Evolutionary conservation across 2,329 filamentous ascomycete species (phyloP).

Genomic region (Colletotrichum orchidophilum): DNA sequence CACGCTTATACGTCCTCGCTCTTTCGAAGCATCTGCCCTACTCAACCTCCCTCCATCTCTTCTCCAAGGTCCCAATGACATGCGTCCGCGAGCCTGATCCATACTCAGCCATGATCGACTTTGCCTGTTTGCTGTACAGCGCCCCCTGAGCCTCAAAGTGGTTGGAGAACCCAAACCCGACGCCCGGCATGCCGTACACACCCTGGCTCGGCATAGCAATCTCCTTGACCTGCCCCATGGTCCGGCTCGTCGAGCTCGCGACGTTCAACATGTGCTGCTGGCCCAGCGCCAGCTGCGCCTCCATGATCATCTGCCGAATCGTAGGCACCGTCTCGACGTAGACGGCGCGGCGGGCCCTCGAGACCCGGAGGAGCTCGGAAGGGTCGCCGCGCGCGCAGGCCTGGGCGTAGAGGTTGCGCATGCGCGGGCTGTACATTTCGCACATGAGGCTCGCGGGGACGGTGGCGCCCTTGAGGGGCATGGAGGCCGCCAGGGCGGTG

Average conservation of each 20-base stretch:
- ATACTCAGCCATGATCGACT: constrained; percentile 33
- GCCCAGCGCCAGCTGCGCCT: constrained; percentile 38
- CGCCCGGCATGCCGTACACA: background rate
- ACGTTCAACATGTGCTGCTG: constrained; percentile 40
- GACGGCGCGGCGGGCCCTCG: constrained; percentile 41
- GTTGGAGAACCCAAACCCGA: constrained; percentile 45
- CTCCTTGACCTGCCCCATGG: constrained; percentile 35
- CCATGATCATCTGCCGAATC: constrained; percentile 39
- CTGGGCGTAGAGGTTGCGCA: constrained; percentile 44
- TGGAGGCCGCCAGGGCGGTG: constrained; percentile 40
- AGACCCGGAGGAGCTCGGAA: constrained; percentile 38
- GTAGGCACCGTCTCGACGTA: constrained; percentile 45
- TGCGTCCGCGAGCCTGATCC: constrained; percentile 26
- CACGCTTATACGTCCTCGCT: background rate
- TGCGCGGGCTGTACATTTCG: constrained; percentile 49
- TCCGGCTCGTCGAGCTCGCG: constrained; percentile 40
- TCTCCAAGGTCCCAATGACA: constrained; percentile 43
- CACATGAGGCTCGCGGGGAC: constrained; percentile 42
- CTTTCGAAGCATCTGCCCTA: constrained; percentile 34
- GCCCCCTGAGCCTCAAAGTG: constrained; percentile 41
- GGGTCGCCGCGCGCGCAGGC: constrained; percentile 40
- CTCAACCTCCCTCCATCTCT: constrained; percentile 47
- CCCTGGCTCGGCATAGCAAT: constrained; percentile 8
- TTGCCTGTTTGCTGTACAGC: constrained; percentile 43
- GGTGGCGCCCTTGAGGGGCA: constrained; percentile 39